Base-by-base conservation (phyloP, 352 stramenopile genomes). In the Globisporangium orthogonon region DNA sequence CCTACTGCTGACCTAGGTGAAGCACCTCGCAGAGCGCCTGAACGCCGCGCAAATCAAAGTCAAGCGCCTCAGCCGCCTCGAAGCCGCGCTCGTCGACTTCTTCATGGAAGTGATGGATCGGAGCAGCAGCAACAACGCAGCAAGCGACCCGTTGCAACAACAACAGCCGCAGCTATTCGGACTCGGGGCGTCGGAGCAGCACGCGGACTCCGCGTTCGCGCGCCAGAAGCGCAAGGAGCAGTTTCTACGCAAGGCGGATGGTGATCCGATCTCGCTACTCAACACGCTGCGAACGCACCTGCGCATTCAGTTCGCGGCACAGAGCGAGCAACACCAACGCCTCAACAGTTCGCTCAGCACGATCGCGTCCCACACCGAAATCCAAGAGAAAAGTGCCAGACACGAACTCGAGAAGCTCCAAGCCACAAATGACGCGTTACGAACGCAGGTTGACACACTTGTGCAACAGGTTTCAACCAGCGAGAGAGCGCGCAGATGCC, bases 91-190 rank as follows among this genome's bases (percentile, higher is more conserved):
- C 43, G 76, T 80, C 7, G 82, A 91, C 62, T 77, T 89, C 31
- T 84, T 87, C 60, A 76, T 85, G 54, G 82, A 91, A 52, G 61
- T 91, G 15, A 79, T 87, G 67, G 71, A 83, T 43, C 71, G 73
- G 43, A 50, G 50, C 3, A 49, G 11, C 28, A 28, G 28, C 35
- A 31, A 10, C 18, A 11, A 17, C 30, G 10, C 15, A 28, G 30
- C 18, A 29, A 46, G 29, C n/a, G 3, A 37, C 48, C 13, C 28
- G 14, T 11, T 14, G 11, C 1, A 4, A 6, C 2, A 33, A 31
- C 2, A 1, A 1, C 2, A 44, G 56, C 7, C 14, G 49, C 29
- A 66, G 66, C 30, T 67, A 13, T 3, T n/a, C 37, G 37, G 37
- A 43, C 37, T 43, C 37, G 35, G 35, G 14, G 35, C 35, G 10